These are phyloP conservation scores for Purpureocillium takamizusanense DNA, from an alignment of 2,329 filamentous ascomycete species.

Conservation along the genomic window DNA sequence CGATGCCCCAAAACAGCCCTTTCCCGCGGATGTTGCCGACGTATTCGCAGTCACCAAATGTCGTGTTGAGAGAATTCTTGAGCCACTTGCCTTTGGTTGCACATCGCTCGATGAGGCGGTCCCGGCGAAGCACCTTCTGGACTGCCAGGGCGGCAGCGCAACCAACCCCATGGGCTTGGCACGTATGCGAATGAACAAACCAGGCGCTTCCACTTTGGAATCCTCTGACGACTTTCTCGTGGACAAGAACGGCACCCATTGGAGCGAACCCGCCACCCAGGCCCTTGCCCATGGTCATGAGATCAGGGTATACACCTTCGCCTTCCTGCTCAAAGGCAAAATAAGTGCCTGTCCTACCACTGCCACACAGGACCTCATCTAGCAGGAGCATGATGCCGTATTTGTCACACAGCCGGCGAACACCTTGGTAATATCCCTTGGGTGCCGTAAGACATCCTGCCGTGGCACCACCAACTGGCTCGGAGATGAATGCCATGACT, in stretches of 20 bases:
- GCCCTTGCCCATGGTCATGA: conserved; percentile 51
- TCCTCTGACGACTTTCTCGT: conserved; percentile 14
- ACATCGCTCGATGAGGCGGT: conserved; percentile 17
- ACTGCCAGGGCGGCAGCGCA: conserved; percentile 30
- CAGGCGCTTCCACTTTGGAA: conserved; percentile 9
- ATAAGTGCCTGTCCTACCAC: conserved; percentile 48
- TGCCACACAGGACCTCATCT: conserved; percentile 57
- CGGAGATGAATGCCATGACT: conserved; percentile 33
- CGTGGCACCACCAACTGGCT: conserved; percentile 35
- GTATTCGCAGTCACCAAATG: too few species aligned
- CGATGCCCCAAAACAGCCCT: conserved; percentile 34
- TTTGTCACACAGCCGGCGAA: conserved; percentile 36
- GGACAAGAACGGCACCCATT: conserved; percentile 47
- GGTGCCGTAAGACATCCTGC: conserved; percentile 41
- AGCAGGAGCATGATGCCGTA: conserved; percentile 41
- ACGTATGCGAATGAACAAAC: conserved; percentile 51
- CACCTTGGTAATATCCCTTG: conserved; percentile 37
- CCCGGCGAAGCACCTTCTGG: conserved; percentile 26
- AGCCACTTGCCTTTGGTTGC: too few species aligned
- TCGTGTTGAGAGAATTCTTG: too few species aligned
- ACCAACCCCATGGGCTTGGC: conserved; percentile 26
- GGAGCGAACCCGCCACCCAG: conserved; percentile 47
- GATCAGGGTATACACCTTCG: conserved; percentile 32
- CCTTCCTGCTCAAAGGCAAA: conserved; percentile 52
- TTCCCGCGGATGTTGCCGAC: too few species aligned